These are phyloP conservation scores for Nicotiana sylvestris DNA, from an alignment of 257 asterid genomes.

Conservation along the genomic window DNA sequence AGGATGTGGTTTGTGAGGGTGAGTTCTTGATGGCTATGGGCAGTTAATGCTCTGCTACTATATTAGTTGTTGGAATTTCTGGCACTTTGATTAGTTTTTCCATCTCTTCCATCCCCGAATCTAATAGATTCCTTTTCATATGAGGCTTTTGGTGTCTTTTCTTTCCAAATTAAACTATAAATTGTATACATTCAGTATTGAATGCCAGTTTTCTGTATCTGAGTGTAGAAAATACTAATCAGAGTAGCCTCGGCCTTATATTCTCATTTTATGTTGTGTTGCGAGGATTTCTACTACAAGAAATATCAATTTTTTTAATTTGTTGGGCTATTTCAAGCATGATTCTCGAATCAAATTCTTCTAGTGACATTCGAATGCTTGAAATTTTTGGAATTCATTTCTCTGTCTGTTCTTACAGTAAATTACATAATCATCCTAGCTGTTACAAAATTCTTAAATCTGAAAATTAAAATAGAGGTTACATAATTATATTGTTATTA, in stretches of 20 bases:
- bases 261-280: no score
- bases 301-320: no score
- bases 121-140: neutral
- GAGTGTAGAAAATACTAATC: neutral
- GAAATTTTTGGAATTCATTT: no score
- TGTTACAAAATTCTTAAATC: no score
- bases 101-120: neutral
- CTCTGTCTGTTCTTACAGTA: no score
- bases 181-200: neutral
- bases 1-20: conserved; percentile 86
- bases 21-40: conserved; percentile 90
- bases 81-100: neutral
- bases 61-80: neutral
- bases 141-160: neutral
- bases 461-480: no score
- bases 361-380: no score
- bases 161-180: neutral
- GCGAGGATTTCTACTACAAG: no score
- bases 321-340: no score
- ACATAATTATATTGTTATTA: no score
- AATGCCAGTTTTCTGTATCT: neutral
- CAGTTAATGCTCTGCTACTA: conserved; percentile 15
- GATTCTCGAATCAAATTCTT: no score
- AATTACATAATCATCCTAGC: no score
- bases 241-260: neutral